Evolutionary conservation across 495 filamentous ascomycete species (phyloP).

Genomic region (Penicillium arizonense): DNA sequence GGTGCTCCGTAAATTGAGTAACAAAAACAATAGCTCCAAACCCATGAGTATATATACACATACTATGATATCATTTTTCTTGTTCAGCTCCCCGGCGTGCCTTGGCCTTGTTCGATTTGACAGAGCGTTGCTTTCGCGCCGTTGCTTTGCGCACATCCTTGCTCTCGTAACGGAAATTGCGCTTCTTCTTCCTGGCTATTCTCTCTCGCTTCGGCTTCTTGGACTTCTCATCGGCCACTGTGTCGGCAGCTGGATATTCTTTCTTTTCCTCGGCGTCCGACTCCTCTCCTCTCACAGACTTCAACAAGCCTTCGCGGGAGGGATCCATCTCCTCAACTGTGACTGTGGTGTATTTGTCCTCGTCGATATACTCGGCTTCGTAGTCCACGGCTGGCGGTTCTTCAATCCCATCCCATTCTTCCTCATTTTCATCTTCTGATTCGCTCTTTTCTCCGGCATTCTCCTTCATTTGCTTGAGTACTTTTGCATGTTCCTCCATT

Average conservation of each 20-base stretch:
- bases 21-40: not conserved
- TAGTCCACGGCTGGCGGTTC: conserved; percentile 64
- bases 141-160: conserved; percentile 73
- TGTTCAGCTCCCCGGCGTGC: conserved; percentile 16
- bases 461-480: conserved; percentile 53
- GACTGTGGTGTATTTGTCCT: conserved; percentile 91
- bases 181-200: conserved; percentile 67
- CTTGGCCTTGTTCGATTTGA: conserved; percentile 51
- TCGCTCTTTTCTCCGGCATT: conserved; percentile 47
- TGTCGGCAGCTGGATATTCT: conserved; percentile 14
- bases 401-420: conserved; percentile 62
- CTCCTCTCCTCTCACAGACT: conserved; percentile 45
- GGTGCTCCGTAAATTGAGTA: conserved; percentile 4
- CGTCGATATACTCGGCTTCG: conserved; percentile 94
- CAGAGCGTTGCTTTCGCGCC: conserved; percentile 63
- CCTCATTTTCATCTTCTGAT: conserved; percentile 33
- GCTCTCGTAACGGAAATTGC: conserved; percentile 89
- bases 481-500: conserved; percentile 66
- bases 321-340: conserved; percentile 89
- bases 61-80: conserved; percentile 9
- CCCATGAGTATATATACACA: conserved; percentile 7
- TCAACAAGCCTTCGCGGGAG: conserved; percentile 65
- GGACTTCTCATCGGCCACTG: conserved; percentile 24
- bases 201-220: conserved; percentile 5
- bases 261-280: conserved; percentile 42